Conservation (phyloP, 305 asterid genomes). For the Plantago lanceolata region DNA sequence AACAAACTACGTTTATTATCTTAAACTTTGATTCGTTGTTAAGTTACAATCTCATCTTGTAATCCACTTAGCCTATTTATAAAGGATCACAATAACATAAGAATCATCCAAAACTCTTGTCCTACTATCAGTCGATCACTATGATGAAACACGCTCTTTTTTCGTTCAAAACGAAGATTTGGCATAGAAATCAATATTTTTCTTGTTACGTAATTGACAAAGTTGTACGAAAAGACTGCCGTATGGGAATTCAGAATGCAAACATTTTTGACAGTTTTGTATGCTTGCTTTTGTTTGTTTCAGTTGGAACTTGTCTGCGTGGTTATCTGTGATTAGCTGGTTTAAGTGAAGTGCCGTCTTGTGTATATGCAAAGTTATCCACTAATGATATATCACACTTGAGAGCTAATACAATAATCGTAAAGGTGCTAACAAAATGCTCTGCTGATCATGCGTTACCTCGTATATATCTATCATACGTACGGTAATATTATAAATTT, state of each 20-base stretch:
- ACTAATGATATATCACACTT: too few relatives aligned
- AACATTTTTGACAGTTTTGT: conserved; percentile 13
- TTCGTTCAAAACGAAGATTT: conserved; percentile 21
- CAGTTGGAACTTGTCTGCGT: neutral
- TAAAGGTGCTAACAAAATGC: too few relatives aligned
- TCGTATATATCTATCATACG: too few relatives aligned
- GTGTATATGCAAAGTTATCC: too few relatives aligned
- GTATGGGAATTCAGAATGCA: neutral
- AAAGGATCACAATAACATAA: conserved; percentile 22
- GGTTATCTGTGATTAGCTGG: neutral
- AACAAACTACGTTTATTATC: too few relatives aligned
- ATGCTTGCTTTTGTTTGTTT: conserved; percentile 21
- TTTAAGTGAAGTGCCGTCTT: too few relatives aligned
- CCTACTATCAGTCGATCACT: neutral
- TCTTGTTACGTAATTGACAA: conserved; percentile 22
- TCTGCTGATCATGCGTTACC: too few relatives aligned
- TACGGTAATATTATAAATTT: too few relatives aligned
- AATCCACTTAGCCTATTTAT: conserved; percentile 7
- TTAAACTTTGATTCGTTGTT: neutral
- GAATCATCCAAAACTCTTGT: conserved; percentile 25
- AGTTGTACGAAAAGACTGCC: neutral
- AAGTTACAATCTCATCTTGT: conserved; percentile 5
- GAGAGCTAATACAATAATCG: too few relatives aligned
- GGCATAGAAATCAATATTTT: conserved; percentile 7
- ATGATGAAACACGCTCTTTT: neutral